phyloP scores from a whole-genome alignment of 1,284 basidiomycete species.

The Veloboletus limbatus region DNA sequence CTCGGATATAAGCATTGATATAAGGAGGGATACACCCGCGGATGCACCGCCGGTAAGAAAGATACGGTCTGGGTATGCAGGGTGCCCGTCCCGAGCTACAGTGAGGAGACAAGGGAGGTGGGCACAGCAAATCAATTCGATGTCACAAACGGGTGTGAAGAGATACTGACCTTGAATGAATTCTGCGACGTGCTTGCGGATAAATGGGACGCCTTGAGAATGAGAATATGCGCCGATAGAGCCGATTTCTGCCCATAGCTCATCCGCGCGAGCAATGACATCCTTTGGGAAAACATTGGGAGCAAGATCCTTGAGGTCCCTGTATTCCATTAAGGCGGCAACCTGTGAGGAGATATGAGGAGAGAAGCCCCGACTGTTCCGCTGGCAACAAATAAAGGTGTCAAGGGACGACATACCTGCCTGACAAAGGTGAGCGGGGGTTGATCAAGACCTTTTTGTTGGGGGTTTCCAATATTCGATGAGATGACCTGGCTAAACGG shows the following conservation, averaged over 20 bases:
- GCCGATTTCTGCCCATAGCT: slow-evolving; percentile 84
- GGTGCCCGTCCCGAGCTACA: slow-evolving; percentile 84
- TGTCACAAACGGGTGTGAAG: background rate
- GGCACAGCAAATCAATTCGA: slow-evolving; percentile 9
- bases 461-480: slow-evolving; percentile 98
- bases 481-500: slow-evolving; percentile 91
- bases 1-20: slow-evolving; percentile 74
- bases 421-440: slow-evolving; percentile 90
- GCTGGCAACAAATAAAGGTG: background rate
- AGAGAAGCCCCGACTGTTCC: background rate
- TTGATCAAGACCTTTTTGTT: slow-evolving; percentile 93
- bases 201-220: slow-evolving; percentile 88
- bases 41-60: slow-evolving; percentile 96
- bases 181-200: slow-evolving; percentile 85
- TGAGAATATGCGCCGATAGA: slow-evolving; percentile 96
- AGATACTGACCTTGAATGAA: slow-evolving; percentile 57
- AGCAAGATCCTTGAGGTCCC: slow-evolving; percentile 78
- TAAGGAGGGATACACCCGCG: slow-evolving; percentile 85
- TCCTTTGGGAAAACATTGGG: slow-evolving; percentile 83
- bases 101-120: background rate
- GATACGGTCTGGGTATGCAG: slow-evolving; percentile 82
- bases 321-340: slow-evolving; percentile 90
- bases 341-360: slow-evolving; percentile 48
- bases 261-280: slow-evolving; percentile 79
- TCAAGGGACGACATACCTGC: slow-evolving; percentile 59